phyloP scores from a whole-genome alignment of 305 asterid genomes.

The Andrographis paniculata region DNA sequence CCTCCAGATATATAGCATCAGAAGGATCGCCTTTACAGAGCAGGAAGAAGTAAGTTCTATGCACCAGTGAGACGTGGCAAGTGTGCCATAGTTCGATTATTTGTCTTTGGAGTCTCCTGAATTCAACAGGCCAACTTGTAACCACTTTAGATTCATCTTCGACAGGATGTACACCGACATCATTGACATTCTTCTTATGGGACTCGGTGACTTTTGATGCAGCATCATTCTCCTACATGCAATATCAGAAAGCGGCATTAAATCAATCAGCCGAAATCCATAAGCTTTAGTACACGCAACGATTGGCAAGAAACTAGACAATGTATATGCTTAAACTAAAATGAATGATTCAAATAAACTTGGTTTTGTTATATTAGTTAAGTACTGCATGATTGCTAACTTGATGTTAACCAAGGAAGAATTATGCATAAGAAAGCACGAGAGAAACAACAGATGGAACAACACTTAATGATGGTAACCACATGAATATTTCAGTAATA shows the following conservation, averaged over 20 bases:
- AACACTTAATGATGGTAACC: too few relatives aligned
- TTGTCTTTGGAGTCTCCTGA: conserved; percentile 63
- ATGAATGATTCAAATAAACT: too few relatives aligned
- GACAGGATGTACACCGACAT: conserved; percentile 45
- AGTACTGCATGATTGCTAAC: too few relatives aligned
- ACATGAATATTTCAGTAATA: too few relatives aligned
- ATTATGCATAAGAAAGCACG: too few relatives aligned
- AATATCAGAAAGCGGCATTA: conserved; percentile 6
- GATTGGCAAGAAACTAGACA: too few relatives aligned
- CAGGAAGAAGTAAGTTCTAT: conserved; percentile 75
- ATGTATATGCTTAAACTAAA: too few relatives aligned
- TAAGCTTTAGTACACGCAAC: too few relatives aligned
- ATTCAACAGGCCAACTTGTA: conserved; percentile 70
- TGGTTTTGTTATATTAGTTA: too few relatives aligned
- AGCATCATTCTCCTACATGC: conserved; percentile 32
- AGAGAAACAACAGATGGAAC: too few relatives aligned
- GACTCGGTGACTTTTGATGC: conserved; percentile 18
- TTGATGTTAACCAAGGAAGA: too few relatives aligned
- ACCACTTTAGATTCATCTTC: conserved; percentile 37
- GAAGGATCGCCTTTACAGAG: conserved; percentile 78
- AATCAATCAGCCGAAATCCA: too few relatives aligned
- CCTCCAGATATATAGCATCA: conserved; percentile 82
- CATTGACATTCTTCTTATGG: conserved; percentile 33
- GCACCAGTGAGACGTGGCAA: conserved; percentile 74
- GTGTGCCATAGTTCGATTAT: conserved; percentile 76